Percentiles rank a stretch among this genome's conserved stretches.
phyloP scores from a whole-genome alignment of 192 early-diverging fungal species.

The Rhizophlyctis rosea region DNA sequence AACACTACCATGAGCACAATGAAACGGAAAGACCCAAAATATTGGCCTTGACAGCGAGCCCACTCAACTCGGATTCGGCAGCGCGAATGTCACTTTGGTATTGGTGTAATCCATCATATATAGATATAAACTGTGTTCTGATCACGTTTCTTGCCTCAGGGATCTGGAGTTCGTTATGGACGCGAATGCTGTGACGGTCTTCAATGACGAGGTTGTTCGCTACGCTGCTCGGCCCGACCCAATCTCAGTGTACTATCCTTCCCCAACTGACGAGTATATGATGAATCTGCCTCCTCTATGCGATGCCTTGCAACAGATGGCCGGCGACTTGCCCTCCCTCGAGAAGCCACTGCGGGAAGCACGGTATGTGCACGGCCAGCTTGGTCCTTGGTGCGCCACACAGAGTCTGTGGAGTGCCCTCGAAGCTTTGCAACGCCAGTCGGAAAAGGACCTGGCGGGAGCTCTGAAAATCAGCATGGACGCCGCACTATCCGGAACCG shows the following conservation, averaged over 20 bases:
- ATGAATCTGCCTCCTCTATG: too few species aligned
- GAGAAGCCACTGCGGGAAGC: conserved; percentile 5
- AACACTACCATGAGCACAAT: conserved; percentile 67
- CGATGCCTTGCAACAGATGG: too few species aligned
- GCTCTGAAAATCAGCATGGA: not conserved
- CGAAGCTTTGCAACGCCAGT: conserved; percentile 2
- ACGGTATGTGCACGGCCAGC: conserved; percentile 1
- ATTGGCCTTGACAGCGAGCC: conserved; percentile 95
- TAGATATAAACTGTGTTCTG: not conserved
- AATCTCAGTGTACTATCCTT: too few species aligned
- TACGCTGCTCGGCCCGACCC: conserved; percentile 33
- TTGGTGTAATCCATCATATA: not conserved
- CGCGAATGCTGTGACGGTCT: conserved; percentile 16
- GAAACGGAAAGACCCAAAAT: conserved; percentile 64
- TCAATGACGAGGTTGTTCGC: not conserved
- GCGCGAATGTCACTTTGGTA: not conserved
- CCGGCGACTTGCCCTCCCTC: not conserved
- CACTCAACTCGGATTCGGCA: conserved; percentile 44
- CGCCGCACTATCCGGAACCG: not conserved
- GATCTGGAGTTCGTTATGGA: conserved; percentile 17
- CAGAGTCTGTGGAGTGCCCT: conserved; percentile 9
- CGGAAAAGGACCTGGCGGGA: not conserved
- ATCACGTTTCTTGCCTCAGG: not conserved
- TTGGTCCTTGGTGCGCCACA: conserved; percentile 22
- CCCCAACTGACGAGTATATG: too few species aligned